Percentiles rank a stretch among this genome's conserved stretches.
Conservation (phyloP, 306 rosid genomes). For the Malus asiatica region DNA sequence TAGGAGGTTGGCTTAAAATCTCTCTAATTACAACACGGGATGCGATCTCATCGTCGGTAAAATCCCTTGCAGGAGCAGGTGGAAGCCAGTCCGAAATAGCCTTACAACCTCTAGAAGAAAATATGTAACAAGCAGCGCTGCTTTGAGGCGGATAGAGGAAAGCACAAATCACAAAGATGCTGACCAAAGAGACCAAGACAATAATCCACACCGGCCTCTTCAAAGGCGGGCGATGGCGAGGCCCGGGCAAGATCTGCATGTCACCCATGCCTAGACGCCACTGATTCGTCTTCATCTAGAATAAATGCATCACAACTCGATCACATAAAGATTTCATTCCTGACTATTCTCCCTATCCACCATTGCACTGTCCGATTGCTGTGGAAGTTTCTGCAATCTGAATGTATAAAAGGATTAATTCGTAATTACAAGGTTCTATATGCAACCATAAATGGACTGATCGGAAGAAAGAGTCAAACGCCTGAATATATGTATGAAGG, state of each 20-base stretch:
- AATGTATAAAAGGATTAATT: conserved; percentile 4
- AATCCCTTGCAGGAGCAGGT: conserved; percentile 66
- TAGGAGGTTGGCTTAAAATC: conserved; percentile 47
- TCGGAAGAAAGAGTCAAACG: conserved; percentile 1
- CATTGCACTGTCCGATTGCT: not conserved
- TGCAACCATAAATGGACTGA: not conserved
- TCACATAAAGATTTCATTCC: conserved; percentile 19
- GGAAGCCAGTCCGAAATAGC: conserved; percentile 77
- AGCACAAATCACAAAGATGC: conserved; percentile 67
- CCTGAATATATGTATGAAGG: not conserved
- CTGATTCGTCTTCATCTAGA: conserved; percentile 68
- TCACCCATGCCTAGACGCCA: conserved; percentile 78
- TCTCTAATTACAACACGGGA: conserved; percentile 68
- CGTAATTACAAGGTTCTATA: not conserved
- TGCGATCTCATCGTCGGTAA: conserved; percentile 78
- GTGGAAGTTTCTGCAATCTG: conserved; percentile 27
- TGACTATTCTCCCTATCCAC: conserved; percentile 12
- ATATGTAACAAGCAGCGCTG: conserved; percentile 65
- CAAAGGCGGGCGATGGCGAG: conserved; percentile 79
- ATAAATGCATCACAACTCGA: conserved; percentile 36
- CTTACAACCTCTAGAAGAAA: conserved; percentile 82
- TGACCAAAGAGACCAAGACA: conserved; percentile 73
- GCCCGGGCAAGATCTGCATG: conserved; percentile 63
- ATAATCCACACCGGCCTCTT: conserved; percentile 91
- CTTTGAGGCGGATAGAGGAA: conserved; percentile 72